Base-by-base conservation (phyloP, 352 stramenopile genomes). In the Peronospora tabacina region DNA sequence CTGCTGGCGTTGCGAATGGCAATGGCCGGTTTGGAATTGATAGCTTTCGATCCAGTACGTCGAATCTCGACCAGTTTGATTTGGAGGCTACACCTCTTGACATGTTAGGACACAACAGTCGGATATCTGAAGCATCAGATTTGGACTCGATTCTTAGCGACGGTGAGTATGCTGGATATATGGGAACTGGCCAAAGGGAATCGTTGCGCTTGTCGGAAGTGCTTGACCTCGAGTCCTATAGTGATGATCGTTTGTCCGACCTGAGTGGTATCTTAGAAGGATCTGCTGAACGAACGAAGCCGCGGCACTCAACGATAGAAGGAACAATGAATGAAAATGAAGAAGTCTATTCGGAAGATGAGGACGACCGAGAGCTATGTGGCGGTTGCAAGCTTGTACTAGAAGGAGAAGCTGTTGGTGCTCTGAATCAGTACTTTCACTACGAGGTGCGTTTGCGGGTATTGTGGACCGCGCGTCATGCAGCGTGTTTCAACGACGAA, bases 361-460 rank as follows among this genome's bases (percentile, higher is more conserved):
- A 83, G 11, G 71, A 77, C n/a, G 80, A 91, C 37, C 71, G 72
- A 8, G 80, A 87, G 47, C 46, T 83, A 20, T 90, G 80, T 37
- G 80, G 75, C 45, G 80, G 75, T 19, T 91, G 80, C 44, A 64
- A 66, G 2, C 62, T 67, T 26, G 76, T 88, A 12, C 64, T 91
- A 17, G 76, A 91, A 45, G 80, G 80, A 20, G 80, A 91, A 66
- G 80, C 80, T 15, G 71, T 91, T 40, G 77, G 75, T n/a, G 80
- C 80, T 10, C 33, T 91, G 32, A 83, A 84, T 63, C 70, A 85
- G 32, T 91, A 87, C 55, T 91, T 87, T 60, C 80, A 91, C 50
- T 80, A 82, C 45, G 72, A 90, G 70, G 75, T 80, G 50, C 16
- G 62, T 58, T 10, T 43, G n/a, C 47, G 26, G 6, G 12, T 44